Conservation (phyloP, 2,329 filamentous ascomycete genomes). For the Talaromyces islandicus region DNA sequence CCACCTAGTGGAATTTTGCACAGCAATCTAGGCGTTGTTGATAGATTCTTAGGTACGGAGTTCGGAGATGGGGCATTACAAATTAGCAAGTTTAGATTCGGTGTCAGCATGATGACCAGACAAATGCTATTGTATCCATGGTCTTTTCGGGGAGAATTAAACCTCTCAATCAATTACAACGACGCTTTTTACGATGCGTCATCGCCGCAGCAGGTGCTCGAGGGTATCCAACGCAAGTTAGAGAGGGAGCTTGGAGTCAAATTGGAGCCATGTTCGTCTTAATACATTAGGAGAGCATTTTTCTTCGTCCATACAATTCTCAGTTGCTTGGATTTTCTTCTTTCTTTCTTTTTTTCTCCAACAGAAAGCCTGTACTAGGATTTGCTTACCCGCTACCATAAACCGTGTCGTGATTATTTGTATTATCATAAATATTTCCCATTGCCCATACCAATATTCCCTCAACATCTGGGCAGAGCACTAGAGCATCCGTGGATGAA, state of each 20-base stretch:
- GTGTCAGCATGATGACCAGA: conserved; percentile 13
- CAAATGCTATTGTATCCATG: conserved; percentile 15
- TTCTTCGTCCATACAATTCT: not conserved
- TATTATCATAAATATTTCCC: too few relatives aligned
- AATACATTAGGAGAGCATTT: not conserved
- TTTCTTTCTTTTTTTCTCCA: too few relatives aligned
- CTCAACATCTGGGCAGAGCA: too few relatives aligned
- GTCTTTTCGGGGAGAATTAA: conserved; percentile 13
- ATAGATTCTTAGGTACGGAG: not conserved
- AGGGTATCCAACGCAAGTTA: not conserved
- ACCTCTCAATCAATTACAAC: conserved; percentile 14
- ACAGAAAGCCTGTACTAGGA: too few relatives aligned
- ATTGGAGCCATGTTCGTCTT: not conserved
- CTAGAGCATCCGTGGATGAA: too few relatives aligned
- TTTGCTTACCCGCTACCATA: too few relatives aligned
- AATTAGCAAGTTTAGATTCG: conserved; percentile 10
- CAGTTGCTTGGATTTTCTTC: too few relatives aligned
- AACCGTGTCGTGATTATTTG: too few relatives aligned
- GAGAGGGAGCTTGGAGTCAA: not conserved
- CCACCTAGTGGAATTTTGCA: conserved; percentile 11
- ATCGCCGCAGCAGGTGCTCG: not conserved
- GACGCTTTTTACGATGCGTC: conserved; percentile 10
- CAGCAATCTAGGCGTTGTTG: conserved; percentile 12
- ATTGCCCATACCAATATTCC: too few relatives aligned
- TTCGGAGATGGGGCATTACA: not conserved